Evolutionary conservation across 306 rosid genomes (phyloP).

Genomic region (Quercus engelmannii): DNA sequence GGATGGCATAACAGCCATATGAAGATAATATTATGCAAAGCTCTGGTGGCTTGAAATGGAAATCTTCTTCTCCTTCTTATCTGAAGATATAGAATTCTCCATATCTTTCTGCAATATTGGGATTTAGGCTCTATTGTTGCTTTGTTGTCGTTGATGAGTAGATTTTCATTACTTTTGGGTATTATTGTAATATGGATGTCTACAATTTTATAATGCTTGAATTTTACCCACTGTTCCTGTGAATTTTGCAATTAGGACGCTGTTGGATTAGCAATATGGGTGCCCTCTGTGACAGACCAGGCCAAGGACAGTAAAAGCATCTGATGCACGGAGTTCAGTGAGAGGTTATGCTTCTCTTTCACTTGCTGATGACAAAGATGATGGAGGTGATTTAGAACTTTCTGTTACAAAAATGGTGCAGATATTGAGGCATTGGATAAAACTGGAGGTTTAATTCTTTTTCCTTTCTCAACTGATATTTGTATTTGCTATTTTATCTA

Average conservation of each 20-base stretch:
- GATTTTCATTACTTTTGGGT: background rate
- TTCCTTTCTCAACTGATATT: slow-evolving; percentile 4
- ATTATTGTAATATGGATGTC: background rate
- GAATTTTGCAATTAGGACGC: slow-evolving; percentile 9
- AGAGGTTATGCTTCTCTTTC: slow-evolving; percentile 69
- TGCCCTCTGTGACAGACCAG: slow-evolving; percentile 86
- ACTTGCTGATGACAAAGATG: slow-evolving; percentile 48
- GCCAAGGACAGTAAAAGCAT: slow-evolving; percentile 54
- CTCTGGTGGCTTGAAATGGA: slow-evolving; percentile 13
- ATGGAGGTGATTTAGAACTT: slow-evolving; percentile 61
- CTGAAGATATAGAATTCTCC: background rate
- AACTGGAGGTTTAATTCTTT: slow-evolving; percentile 55
- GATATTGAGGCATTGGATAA: slow-evolving; percentile 53
- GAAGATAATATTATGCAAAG: background rate
- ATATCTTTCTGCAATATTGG: background rate
- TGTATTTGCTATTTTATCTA: background rate
- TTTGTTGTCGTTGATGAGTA: background rate
- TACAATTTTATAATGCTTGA: background rate
- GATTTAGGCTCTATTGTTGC: background rate
- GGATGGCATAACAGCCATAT: background rate
- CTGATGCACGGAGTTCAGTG: slow-evolving; percentile 46
- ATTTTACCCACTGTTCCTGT: slow-evolving; percentile 1
- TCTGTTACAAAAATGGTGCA: slow-evolving; percentile 31
- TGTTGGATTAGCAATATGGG: slow-evolving; percentile 77
- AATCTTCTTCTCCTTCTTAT: background rate